A percentile compares a stretch with the other conserved stretches of the same genome.
These are phyloP conservation scores for Amaranthus tricolor DNA, from an alignment of 179 eudicot species.

Conservation along the genomic window DNA sequence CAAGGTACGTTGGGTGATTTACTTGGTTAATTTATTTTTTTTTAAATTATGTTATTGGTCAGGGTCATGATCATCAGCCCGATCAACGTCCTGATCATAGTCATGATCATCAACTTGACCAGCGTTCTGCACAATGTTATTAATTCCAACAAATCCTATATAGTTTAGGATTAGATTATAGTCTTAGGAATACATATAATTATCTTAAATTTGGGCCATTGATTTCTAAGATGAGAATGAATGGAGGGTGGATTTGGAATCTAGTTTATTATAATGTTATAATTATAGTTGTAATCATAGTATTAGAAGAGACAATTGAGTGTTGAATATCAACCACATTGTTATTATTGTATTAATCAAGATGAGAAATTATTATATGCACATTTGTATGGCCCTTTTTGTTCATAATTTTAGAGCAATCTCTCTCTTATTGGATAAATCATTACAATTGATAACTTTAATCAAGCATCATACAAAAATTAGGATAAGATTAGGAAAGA, in stretches of 20 bases:
- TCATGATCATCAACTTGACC: too few species aligned
- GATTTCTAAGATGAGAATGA: background rate
- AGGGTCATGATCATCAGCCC: too few species aligned
- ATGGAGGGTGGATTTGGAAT: background rate
- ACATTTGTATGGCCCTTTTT: background rate
- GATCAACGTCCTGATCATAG: too few species aligned
- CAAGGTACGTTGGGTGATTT: slow-evolving; percentile 37
- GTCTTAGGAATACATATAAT: slow-evolving; percentile 5
- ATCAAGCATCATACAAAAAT: background rate
- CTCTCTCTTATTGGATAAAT: background rate
- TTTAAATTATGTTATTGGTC: background rate
- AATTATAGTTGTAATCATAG: slow-evolving; percentile 19
- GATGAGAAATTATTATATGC: slow-evolving; percentile 4
- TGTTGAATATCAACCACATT: slow-evolving; percentile 25
- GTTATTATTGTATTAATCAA: slow-evolving; percentile 14
- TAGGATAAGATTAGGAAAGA: background rate
- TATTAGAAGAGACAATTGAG: slow-evolving; percentile 14
- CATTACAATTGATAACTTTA: slow-evolving; percentile 5
- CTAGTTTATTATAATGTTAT: background rate
- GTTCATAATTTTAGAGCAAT: slow-evolving; percentile 1
- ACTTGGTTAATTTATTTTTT: slow-evolving; percentile 15
- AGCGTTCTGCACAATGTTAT: background rate
- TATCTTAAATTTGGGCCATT: slow-evolving; percentile 8
- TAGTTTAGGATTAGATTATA: slow-evolving; percentile 4
- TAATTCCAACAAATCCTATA: background rate